A percentile compares a stretch with the other conserved stretches of the same genome.
phyloP scores from a whole-genome alignment of 768 basidiomycete species.

The Panellus pusillus region DNA sequence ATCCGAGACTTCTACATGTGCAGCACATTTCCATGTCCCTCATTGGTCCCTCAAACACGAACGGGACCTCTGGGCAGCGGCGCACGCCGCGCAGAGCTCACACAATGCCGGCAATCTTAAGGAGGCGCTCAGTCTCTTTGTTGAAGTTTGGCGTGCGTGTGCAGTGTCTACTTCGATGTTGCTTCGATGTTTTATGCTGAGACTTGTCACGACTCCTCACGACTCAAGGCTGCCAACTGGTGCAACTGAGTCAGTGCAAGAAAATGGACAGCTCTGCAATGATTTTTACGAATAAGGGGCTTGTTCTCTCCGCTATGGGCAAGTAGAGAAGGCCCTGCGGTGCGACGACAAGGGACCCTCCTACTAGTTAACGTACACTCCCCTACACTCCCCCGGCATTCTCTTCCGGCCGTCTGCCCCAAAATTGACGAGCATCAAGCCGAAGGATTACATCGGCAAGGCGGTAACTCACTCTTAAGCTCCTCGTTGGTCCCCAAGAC shows the following conservation, averaged over 20 bases:
- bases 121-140: not conserved
- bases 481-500: not conserved
- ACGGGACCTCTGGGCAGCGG: conserved; percentile 1
- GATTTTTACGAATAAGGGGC: conserved; percentile 9
- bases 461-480: not conserved
- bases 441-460: conserved; percentile 2
- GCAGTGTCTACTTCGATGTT: too few species aligned
- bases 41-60: too few species aligned
- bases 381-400: not conserved
- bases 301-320: conserved; percentile 6
- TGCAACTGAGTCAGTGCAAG: too few species aligned
- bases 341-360: conserved; percentile 2
- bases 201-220: rapidly evolving
- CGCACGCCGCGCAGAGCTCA: not conserved
- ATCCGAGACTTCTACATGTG: too few species aligned
- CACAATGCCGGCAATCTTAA: not conserved
- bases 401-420: conserved; percentile 6
- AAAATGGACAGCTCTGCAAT: conserved; percentile 1
- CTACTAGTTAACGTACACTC: too few species aligned
- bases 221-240: too few species aligned
- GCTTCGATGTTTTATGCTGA: not conserved
- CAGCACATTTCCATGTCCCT: conserved; percentile 2
- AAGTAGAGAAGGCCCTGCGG: conserved; percentile 12
- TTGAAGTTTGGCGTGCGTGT: conserved; percentile 1
- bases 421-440: conserved; percentile 1